Evolutionary conservation across 768 basidiomycete genomes (phyloP).

Genomic region (Hemileccinum impolitum): DNA sequence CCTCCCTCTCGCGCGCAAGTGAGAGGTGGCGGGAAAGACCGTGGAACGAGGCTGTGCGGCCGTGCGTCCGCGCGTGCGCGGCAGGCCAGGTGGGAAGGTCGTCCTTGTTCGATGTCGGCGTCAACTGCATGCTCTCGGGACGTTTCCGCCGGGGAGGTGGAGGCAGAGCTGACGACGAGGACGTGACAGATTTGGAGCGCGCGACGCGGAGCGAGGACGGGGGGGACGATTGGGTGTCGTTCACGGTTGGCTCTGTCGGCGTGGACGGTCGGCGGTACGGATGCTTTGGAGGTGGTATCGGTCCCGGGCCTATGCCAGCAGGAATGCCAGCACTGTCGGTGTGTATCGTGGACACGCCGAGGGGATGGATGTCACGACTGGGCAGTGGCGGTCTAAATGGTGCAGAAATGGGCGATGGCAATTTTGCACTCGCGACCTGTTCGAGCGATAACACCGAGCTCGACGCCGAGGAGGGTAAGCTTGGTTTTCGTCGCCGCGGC

Average conservation of each 20-base stretch:
- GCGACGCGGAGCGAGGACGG: constrained; percentile 38
- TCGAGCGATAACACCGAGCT: constrained; percentile 38
- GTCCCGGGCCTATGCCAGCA: no score
- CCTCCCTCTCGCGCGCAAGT: constrained; percentile 26
- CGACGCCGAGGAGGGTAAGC: constrained; percentile 33
- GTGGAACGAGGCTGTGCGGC: constrained; percentile 20
- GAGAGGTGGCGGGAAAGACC: constrained; percentile 40
- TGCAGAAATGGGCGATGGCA: constrained; percentile 14
- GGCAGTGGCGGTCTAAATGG: constrained; percentile 25
- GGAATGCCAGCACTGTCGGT: constrained; percentile 17
- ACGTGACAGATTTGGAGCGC: constrained; percentile 53
- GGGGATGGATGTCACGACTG: constrained; percentile 14
- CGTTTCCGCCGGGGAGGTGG: constrained; percentile 50
- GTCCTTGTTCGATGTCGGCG: constrained; percentile 8
- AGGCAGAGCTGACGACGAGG: constrained; percentile 34
- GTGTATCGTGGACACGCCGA: constrained; percentile 3
- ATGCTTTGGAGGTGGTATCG: constrained; percentile 48
- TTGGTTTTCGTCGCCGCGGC: constrained; percentile 36
- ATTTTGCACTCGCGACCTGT: constrained; percentile 39
- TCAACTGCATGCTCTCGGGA: constrained; percentile 65
- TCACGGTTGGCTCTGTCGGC: constrained; percentile 19
- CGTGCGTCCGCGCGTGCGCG: constrained; percentile 9
- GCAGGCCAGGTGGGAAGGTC: constrained; percentile 15
- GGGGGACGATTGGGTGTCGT: constrained; percentile 25
- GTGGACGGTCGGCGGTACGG: constrained; percentile 45